Evolutionary conservation across 225 moss, liverwort and hornwort genomes (phyloP).

Genomic region (Ulota crispa): DNA sequence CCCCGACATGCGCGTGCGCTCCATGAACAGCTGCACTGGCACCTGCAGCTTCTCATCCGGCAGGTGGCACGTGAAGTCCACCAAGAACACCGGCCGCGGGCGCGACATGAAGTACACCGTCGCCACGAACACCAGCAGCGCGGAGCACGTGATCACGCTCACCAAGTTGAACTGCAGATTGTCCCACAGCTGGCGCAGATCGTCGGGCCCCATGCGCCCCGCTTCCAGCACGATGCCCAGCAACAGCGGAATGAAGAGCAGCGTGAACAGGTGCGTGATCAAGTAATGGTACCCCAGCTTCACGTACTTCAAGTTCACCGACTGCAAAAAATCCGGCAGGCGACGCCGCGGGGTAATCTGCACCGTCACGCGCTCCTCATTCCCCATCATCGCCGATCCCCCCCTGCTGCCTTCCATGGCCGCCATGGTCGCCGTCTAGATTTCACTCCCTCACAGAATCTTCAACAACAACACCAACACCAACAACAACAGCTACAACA

Average conservation of each 20-base stretch:
- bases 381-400: background rate
- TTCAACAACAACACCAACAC: background rate
- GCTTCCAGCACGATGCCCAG: slow-evolving; percentile 43
- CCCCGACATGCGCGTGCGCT: slow-evolving; percentile 44
- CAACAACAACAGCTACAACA: too few relatives aligned
- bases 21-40: slow-evolving; percentile 51
- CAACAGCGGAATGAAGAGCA: slow-evolving; percentile 47
- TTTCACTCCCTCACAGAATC: background rate
- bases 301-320: slow-evolving; percentile 58
- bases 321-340: slow-evolving; percentile 53
- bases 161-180: slow-evolving; percentile 58
- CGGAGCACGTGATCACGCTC: slow-evolving; percentile 55
- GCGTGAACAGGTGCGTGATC: slow-evolving; percentile 49
- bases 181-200: slow-evolving; percentile 53
- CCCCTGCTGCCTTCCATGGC: background rate
- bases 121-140: slow-evolving; percentile 52
- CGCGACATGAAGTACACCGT: slow-evolving; percentile 58
- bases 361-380: slow-evolving; percentile 44
- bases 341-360: slow-evolving; percentile 45
- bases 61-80: slow-evolving; percentile 50
- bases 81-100: slow-evolving; percentile 41
- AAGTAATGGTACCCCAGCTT: slow-evolving; percentile 60
- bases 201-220: slow-evolving; percentile 48
- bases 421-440: slow-evolving; percentile 30
- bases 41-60: slow-evolving; percentile 54